Evolutionary conservation across 140 eudicot species (phyloP).

Genomic region (Flaveria floridana): DNA sequence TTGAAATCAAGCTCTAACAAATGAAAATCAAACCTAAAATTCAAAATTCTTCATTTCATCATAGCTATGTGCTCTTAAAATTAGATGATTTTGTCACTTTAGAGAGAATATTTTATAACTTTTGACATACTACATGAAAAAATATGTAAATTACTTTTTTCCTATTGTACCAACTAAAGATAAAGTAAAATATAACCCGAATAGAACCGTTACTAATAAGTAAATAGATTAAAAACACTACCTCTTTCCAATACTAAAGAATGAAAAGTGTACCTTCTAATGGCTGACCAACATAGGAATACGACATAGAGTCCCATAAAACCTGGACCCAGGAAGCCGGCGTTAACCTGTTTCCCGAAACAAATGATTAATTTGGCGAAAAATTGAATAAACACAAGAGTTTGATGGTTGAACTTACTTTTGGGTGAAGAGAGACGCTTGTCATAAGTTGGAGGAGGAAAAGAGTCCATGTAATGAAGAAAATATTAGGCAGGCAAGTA

Average conservation of each 20-base stretch:
- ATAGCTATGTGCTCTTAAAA: no score
- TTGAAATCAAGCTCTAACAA: no score
- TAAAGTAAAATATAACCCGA: background rate
- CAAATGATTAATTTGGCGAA: background rate
- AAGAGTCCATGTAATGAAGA: slow-evolving; percentile 71
- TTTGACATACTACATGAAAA: no score
- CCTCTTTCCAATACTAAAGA: background rate
- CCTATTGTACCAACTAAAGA: background rate
- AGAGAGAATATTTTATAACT: no score
- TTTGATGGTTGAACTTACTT: slow-evolving; percentile 42
- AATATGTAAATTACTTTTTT: background rate
- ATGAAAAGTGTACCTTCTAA: slow-evolving; percentile 52
- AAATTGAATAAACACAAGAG: background rate
- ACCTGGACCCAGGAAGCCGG: slow-evolving; percentile 73
- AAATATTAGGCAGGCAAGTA: slow-evolving; percentile 63
- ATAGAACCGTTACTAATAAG: background rate
- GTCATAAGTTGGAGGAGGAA: slow-evolving; percentile 82
- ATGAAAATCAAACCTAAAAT: no score
- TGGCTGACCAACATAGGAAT: slow-evolving; percentile 88
- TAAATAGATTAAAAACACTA: background rate
- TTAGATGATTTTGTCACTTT: no score
- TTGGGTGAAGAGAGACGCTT: slow-evolving; percentile 71
- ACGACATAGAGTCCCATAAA: slow-evolving; percentile 76
- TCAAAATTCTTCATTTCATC: no score
- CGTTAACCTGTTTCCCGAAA: slow-evolving; percentile 47